Base-by-base conservation (phyloP, 208 protist genomes). In the Strigomonas galati region DNA sequence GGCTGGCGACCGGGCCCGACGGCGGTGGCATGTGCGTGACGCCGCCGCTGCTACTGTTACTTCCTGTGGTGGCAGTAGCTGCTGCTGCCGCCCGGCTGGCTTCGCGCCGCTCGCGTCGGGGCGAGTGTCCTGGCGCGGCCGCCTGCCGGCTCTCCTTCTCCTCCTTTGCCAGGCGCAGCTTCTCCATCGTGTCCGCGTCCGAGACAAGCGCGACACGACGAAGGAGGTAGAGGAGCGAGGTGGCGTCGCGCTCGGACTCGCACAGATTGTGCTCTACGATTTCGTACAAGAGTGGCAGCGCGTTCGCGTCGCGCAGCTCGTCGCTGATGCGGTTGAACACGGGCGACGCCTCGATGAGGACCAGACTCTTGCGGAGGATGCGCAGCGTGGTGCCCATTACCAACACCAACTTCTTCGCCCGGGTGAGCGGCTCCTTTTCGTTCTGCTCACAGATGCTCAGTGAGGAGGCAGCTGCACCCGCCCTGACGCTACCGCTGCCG, bases 171-270 rank as follows among this genome's bases (percentile, higher is more conserved):
- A 60, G 46, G 19, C 69, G 70, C 64, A 52, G 35, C 67, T 62
- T 65, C 10, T 68, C 71, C 44, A 80, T 53, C 31, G 35, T 69
- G 53, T 72, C 72, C 67, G 67, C 64, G 23, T 72, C 68, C 44
- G 74, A 67, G 6, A 82, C 65, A 30, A 81, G 56, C 28, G 89
- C 65, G 35, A 81, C 58, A 51, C 76, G 81, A 17, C 74, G 75
- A 30, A 94, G 79, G 17, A 91, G 69, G 52, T 87, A 76, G 48
- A 91, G 62, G 23, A 90, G 70, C 7, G 77, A 80, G 17, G 76
- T 79, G 14, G 80, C 85, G 55, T 94, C 88, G 14, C 74, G 75
- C 63, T 82, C 80, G 27, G 72, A 76, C 30, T 67, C 65, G 66
- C 76, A 88, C 30, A 76, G 82, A 15, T 71, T 67, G 65, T 79